Evolutionary conservation across 2,329 filamentous ascomycete genomes (phyloP), one percentile per base, ranked within the genome.

Genomic region (Corniculantispora saksenae): DNA sequence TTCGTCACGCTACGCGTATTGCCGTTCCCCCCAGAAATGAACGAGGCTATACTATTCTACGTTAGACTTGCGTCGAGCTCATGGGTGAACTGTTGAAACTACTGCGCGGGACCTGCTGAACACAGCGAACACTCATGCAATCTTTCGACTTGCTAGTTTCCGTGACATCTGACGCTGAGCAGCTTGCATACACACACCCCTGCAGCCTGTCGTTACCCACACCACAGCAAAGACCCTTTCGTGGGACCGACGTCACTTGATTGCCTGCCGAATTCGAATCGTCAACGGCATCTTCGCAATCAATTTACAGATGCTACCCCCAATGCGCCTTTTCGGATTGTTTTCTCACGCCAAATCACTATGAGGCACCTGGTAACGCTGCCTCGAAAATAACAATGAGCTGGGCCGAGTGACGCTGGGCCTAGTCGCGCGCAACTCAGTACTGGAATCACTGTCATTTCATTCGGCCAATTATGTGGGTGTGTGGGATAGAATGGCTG

Each of bases 211-310:
- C n/a, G 10, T 40, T 47, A 59, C 40, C 40, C 56, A 56, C 54
- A 32, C 43, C 27, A n/a, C n/a, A n/a, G n/a, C 17, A 32, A 32
- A 48, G 23, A n/a, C 47, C 50, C 50, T n/a, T 21, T 54, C 50
- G n/a, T 17, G 23, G 58, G 23, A 60, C 57, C 58, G 58, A 61
- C 58, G 58, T 61, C 57, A 60, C 47, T 43, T n/a, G n/a, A 40
- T 38, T 19, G 38, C n/a, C 45, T 50, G 57, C 58, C 19, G 45
- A 53, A 53, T 29, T 53, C 29, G 47, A 21, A 40, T 53, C 35
- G 10, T 15, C 58, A 61, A 29, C 3, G 21, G 32, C 58, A 43
- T 51, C 58, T 17, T 53, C 12, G 29, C 17, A 47, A 6, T 21
- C 29, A n/a, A n/a, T n/a, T n/a, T n/a, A n/a, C n/a, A n/a, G n/a